Evolutionary conservation across 805 yeast genomes (phyloP).

Genomic region (Wickerhamiella spandovensis): DNA sequence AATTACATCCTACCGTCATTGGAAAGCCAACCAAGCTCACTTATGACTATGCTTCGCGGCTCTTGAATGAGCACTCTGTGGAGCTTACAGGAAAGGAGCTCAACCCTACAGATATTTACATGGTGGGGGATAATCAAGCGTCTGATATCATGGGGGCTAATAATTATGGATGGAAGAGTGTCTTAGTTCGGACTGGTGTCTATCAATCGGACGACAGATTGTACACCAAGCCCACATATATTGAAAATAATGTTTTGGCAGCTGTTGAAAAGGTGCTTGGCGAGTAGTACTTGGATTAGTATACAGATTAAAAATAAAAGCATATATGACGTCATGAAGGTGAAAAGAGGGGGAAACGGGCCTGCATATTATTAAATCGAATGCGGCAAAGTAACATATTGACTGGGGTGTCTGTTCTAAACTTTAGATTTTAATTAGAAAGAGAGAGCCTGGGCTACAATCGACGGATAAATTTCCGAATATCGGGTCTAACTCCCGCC

Average conservation of each 20-base stretch:
- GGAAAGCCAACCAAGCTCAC: constrained; percentile 89
- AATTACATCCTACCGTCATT: constrained; percentile 64
- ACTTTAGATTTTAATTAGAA: too few relatives aligned
- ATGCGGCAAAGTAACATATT: too few relatives aligned
- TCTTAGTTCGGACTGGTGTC: constrained; percentile 80
- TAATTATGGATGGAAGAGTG: constrained; percentile 75
- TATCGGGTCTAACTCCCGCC: too few relatives aligned
- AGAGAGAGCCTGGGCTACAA: too few relatives aligned
- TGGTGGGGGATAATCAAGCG: constrained; percentile 97
- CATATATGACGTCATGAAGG: neutral
- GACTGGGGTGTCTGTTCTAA: too few relatives aligned
- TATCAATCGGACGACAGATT: constrained; percentile 39
- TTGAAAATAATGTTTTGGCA: constrained; percentile 37
- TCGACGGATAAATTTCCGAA: too few relatives aligned
- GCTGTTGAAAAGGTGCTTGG: constrained; percentile 30
- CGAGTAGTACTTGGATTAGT: neutral
- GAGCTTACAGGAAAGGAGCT: neutral
- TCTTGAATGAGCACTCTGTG: constrained; percentile 41
- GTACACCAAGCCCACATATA: constrained; percentile 35
- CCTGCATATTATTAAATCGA: too few relatives aligned
- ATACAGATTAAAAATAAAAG: too few relatives aligned
- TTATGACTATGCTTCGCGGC: constrained; percentile 69
- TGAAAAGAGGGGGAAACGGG: neutral
- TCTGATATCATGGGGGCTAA: constrained; percentile 87
- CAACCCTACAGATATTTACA: constrained; percentile 38